Conservation (phyloP, 257 asterid species). For the Coffea canephora region DNA sequence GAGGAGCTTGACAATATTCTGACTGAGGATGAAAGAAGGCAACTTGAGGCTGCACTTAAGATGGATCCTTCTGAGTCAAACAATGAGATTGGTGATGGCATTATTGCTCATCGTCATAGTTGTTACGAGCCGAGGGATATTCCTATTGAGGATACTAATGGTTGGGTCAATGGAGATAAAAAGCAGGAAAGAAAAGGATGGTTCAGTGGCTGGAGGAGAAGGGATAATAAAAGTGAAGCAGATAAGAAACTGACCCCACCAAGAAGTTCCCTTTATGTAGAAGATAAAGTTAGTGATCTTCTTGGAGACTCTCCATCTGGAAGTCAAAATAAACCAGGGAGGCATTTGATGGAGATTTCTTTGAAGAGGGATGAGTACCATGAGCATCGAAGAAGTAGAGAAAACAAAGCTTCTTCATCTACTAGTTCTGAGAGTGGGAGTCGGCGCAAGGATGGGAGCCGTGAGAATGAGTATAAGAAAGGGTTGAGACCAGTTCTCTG, state of each 20-base stretch:
- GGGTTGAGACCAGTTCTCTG: constrained; percentile 97
- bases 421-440: constrained; percentile 46
- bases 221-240: constrained; percentile 54
- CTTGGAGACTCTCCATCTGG: constrained; percentile 61
- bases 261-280: constrained; percentile 65
- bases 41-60: constrained; percentile 88
- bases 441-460: constrained; percentile 55
- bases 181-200: constrained; percentile 83
- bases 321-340: constrained; percentile 49
- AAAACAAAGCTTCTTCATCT: constrained; percentile 57
- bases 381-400: constrained; percentile 61
- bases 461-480: constrained; percentile 89
- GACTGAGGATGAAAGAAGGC: constrained; percentile 88
- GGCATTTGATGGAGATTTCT: constrained; percentile 75
- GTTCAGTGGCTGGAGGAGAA: constrained; percentile 84
- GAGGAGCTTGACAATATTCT: constrained; percentile 69
- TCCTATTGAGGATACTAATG: constrained; percentile 58
- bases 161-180: constrained; percentile 38
- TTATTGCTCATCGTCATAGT: constrained; percentile 78
- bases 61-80: constrained; percentile 53
- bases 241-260: constrained; percentile 60
- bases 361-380: constrained; percentile 66
- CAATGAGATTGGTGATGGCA: constrained; percentile 54
- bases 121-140: constrained; percentile 80
- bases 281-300: constrained; percentile 61